Base-by-base conservation (phyloP, 306 rosid species). In the Crotalaria pallida region DNA sequence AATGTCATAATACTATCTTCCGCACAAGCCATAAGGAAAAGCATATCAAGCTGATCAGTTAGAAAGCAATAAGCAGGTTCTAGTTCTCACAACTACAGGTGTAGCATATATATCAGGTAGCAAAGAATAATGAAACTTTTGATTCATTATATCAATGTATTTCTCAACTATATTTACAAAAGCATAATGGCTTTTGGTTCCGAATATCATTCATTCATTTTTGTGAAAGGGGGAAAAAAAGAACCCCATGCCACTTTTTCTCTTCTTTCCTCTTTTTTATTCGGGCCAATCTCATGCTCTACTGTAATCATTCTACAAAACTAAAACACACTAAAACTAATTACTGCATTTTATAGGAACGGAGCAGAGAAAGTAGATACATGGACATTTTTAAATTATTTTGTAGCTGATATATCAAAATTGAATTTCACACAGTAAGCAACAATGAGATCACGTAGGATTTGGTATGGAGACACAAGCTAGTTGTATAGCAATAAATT, bases 41-140 rank as follows among this genome's bases (percentile, higher is more conserved):
- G 4, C 51, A 44, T 38, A 44, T 62, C 53, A 74, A 63, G 62
- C 18, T 10, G 49, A 62, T 36, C 23, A 57, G 7, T 43, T 16
- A 48, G 43, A 68, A 51, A 61, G 77, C 69, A 40, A 48, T 21
- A 23, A 61, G 60, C 56, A 77, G 29, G 65, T 48, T 52, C 50
- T 13, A 22, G 21, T 63, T 62, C 67, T 17, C 64, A 67, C 44
- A 67, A 24, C 72, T 24, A 51, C 0, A 19, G 26, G 31, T 57
- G 13, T 44, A 33, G 49, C 51, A 67, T 12, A 10, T 45, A 56
- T 22, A 63, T 40, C 43, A 67, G 63, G 62, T 47, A 44, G 17
- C 44, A 47, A 69, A 74, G 15, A 69, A 18, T 33, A 50, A 52
- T 43, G n/a, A 49, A 24, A 47, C 52, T 4, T 45, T 27, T 61